Evolutionary conservation across 306 rosid genomes (phyloP).

Genomic region (Canavalia gladiata): DNA sequence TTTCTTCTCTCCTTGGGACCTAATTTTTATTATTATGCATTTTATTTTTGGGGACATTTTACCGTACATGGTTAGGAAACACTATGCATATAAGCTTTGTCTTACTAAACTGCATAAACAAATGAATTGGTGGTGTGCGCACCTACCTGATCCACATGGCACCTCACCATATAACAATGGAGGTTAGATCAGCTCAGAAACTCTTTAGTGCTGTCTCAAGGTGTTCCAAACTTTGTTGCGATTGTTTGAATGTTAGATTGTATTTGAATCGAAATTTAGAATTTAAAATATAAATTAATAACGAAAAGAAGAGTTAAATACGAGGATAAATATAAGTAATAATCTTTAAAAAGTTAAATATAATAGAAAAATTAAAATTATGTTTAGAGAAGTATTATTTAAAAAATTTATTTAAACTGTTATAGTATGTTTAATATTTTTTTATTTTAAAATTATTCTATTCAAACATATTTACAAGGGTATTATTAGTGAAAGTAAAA

Average conservation of each 20-base stretch:
- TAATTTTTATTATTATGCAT: constrained; percentile 2
- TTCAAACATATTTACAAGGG: too few relatives aligned
- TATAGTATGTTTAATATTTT: too few relatives aligned
- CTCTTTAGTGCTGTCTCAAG: constrained; percentile 40
- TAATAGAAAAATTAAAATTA: too few relatives aligned
- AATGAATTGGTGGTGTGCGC: constrained; percentile 7
- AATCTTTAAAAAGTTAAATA: too few relatives aligned
- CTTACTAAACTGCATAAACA: neutral
- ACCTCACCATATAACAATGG: neutral
- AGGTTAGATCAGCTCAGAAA: constrained; percentile 28
- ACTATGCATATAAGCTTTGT: neutral
- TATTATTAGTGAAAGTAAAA: neutral
- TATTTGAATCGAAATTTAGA: too few relatives aligned
- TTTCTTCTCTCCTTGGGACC: neutral
- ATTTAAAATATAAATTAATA: too few relatives aligned
- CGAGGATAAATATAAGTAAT: too few relatives aligned
- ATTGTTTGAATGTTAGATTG: neutral
- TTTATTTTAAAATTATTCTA: too few relatives aligned
- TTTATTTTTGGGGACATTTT: constrained; percentile 2
- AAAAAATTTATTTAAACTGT: too few relatives aligned
- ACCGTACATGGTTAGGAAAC: neutral
- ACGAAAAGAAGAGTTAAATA: too few relatives aligned
- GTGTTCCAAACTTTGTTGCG: constrained; percentile 25
- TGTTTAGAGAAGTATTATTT: too few relatives aligned
- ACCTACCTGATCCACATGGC: constrained; percentile 16